Evolutionary conservation across 1,139 yeast genomes (phyloP).

Genomic region (Suhomyces chickasaworum): DNA sequence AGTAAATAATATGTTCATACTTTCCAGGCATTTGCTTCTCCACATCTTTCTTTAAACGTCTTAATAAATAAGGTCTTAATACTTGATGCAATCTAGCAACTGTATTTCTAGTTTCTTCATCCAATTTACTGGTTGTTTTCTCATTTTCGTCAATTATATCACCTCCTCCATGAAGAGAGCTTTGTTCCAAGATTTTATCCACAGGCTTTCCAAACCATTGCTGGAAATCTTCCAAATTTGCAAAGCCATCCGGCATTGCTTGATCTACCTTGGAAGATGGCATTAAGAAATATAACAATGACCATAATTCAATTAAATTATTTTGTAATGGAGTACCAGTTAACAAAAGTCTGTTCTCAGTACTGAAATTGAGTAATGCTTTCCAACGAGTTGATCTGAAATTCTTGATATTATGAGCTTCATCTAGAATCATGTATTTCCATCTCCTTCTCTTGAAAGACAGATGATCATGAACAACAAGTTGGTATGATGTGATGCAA

Average conservation of each 20-base stretch:
- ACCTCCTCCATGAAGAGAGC: conserved; percentile 47
- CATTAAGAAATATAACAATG: conserved; percentile 89
- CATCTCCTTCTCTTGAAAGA: conserved; percentile 90
- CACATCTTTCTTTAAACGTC: conserved; percentile 94
- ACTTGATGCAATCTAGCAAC: conserved; percentile 92
- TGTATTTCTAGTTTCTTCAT: conserved; percentile 76
- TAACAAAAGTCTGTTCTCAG: conserved; percentile 79
- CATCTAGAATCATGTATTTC: conserved; percentile 97
- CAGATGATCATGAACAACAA: conserved; percentile 94
- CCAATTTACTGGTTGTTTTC: conserved; percentile 40
- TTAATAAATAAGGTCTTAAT: conserved; percentile 83
- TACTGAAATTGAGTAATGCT: conserved; percentile 88
- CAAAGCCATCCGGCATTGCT: conserved; percentile 93
- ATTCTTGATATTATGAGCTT: conserved; percentile 96
- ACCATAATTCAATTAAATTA: conserved; percentile 92
- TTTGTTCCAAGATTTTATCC: conserved; percentile 78
- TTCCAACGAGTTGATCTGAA: conserved; percentile 97
- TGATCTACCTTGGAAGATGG: conserved; percentile 76
- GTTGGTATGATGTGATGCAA: conserved; percentile 93
- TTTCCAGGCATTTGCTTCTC: conserved; percentile 99
- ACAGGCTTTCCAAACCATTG: conserved; percentile 99
- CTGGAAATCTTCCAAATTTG: conserved; percentile 92
- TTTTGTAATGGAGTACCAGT: conserved; percentile 98
- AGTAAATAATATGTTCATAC: conserved; percentile 90
- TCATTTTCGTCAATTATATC: conserved; percentile 49